Conservation (phyloP, 2,329 filamentous ascomycete genomes). For the Podosphaera xanthii region DNA sequence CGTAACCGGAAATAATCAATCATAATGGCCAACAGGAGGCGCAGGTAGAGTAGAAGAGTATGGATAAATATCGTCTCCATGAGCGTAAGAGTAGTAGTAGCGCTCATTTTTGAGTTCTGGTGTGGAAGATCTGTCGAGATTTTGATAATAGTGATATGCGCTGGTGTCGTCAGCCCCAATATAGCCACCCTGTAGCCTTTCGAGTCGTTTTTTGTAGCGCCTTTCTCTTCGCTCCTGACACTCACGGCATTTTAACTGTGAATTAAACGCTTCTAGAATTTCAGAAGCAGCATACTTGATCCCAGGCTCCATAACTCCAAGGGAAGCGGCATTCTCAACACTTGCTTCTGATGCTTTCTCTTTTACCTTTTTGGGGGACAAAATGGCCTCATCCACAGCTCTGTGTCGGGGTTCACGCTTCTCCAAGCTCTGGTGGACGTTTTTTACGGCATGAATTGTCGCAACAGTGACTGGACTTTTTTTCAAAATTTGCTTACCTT, state of each 20-base stretch:
- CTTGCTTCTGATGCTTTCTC: constrained; percentile 40
- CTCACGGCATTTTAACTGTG: constrained; percentile 30
- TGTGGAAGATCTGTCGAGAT: constrained; percentile 2
- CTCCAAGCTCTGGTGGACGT: constrained; percentile 38
- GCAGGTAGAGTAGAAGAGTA: constrained; percentile 18
- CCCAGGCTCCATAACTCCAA: constrained; percentile 43
- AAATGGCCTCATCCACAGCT: constrained; percentile 37
- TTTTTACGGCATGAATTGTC: constrained; percentile 45
- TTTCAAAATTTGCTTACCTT: constrained; percentile 41
- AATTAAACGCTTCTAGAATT: constrained; percentile 44
- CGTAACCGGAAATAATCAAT: not conserved
- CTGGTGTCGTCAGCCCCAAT: constrained; percentile 6
- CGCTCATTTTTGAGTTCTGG: constrained; percentile 9
- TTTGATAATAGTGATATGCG: constrained; percentile 4
- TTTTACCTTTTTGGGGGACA: constrained; percentile 35
- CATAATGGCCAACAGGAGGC: constrained; percentile 15
- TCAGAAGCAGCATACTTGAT: constrained; percentile 40
- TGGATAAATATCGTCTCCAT: constrained; percentile 22
- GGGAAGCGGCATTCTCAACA: constrained; percentile 39
- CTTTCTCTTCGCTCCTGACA: constrained; percentile 26
- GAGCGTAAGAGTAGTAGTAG: constrained; percentile 18
- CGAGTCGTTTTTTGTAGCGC: constrained; percentile 22
- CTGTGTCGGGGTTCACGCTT: constrained; percentile 36
- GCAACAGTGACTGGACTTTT: constrained; percentile 43
- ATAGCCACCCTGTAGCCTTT: constrained; percentile 18